These are phyloP conservation scores for Porphyrellus cyaneotinctus DNA, from an alignment of 768 basidiomycete species.

Conservation along the genomic window DNA sequence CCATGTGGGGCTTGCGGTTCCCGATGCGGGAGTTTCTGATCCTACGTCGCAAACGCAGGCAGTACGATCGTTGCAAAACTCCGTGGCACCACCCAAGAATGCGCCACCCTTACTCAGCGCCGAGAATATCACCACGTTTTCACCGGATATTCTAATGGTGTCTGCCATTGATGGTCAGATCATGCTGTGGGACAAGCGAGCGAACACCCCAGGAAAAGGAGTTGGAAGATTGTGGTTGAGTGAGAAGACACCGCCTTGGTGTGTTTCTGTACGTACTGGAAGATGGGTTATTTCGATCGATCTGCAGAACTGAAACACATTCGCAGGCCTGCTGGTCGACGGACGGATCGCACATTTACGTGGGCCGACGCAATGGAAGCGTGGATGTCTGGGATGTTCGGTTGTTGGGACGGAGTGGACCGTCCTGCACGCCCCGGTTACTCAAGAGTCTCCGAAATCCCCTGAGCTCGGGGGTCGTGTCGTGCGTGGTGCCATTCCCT, in stretches of 20 bases:
- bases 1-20: slow-evolving; percentile 26
- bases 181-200: slow-evolving; percentile 85
- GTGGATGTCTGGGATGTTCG: slow-evolving; percentile 95
- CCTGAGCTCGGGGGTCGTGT: slow-evolving; percentile 83
- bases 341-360: slow-evolving; percentile 84
- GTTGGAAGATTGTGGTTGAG: slow-evolving; percentile 85
- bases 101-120: slow-evolving; percentile 72
- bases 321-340: slow-evolving; percentile 90
- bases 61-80: slow-evolving; percentile 29
- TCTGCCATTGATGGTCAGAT: slow-evolving; percentile 91
- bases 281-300: background rate
- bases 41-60: slow-evolving; percentile 17
- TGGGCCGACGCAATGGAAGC: slow-evolving; percentile 84
- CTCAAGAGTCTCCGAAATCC: slow-evolving; percentile 85
- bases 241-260: slow-evolving; percentile 94
- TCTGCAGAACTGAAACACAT: slow-evolving; percentile 1
- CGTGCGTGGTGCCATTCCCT: slow-evolving; percentile 87
- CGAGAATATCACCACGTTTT: slow-evolving; percentile 57
- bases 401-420: slow-evolving; percentile 62
- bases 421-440: slow-evolving; percentile 64
- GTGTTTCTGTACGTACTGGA: slow-evolving; percentile 70
- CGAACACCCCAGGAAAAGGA: slow-evolving; percentile 57
- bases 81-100: slow-evolving; percentile 61
- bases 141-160: slow-evolving; percentile 82
- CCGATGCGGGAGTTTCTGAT: slow-evolving; percentile 26